phyloP scores from a whole-genome alignment of 2,329 filamentous ascomycete genomes.

The Gremmenia infestans region DNA sequence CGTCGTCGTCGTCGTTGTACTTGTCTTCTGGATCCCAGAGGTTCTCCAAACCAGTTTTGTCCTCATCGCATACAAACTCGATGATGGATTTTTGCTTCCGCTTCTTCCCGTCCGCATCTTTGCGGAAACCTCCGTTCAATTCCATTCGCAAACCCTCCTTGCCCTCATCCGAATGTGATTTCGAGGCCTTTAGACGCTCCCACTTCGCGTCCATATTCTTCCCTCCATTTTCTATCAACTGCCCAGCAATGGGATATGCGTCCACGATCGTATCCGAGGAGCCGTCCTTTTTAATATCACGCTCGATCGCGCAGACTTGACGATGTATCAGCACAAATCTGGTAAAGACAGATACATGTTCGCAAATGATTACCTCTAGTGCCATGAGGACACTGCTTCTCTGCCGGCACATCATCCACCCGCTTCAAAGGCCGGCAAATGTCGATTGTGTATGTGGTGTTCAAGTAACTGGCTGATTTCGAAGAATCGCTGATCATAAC shows the following conservation, averaged over 20 bases:
- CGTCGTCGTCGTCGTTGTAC: slow-evolving; percentile 42
- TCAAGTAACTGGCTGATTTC: slow-evolving; percentile 47
- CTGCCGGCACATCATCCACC: slow-evolving; percentile 45
- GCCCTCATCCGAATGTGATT: slow-evolving; percentile 57
- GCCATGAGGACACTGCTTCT: slow-evolving; percentile 61
- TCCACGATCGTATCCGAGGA: slow-evolving; percentile 45
- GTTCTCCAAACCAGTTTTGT: slow-evolving; percentile 68
- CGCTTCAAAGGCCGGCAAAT: slow-evolving; percentile 65
- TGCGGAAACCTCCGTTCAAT: slow-evolving; percentile 56
- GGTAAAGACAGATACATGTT: neutral
- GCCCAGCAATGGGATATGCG: slow-evolving; percentile 70
- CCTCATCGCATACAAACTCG: slow-evolving; percentile 76
- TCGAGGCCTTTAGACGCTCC: slow-evolving; percentile 59
- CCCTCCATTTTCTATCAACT: slow-evolving; percentile 55
- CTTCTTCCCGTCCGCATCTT: slow-evolving; percentile 46
- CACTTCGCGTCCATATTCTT: slow-evolving; percentile 59
- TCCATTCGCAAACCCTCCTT: slow-evolving; percentile 69
- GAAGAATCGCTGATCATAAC: slow-evolving; percentile 52
- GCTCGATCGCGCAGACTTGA: slow-evolving; percentile 70
- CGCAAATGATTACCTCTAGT: slow-evolving; percentile 53
- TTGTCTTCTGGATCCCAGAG: slow-evolving; percentile 55
- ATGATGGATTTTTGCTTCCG: slow-evolving; percentile 70
- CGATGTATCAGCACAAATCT: slow-evolving; percentile 1
- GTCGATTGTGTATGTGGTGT: slow-evolving; percentile 79
- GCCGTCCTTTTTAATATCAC: slow-evolving; percentile 45